Base-by-base conservation (phyloP, 495 filamentous ascomycete genomes). In the Rusavskia elegans region DNA sequence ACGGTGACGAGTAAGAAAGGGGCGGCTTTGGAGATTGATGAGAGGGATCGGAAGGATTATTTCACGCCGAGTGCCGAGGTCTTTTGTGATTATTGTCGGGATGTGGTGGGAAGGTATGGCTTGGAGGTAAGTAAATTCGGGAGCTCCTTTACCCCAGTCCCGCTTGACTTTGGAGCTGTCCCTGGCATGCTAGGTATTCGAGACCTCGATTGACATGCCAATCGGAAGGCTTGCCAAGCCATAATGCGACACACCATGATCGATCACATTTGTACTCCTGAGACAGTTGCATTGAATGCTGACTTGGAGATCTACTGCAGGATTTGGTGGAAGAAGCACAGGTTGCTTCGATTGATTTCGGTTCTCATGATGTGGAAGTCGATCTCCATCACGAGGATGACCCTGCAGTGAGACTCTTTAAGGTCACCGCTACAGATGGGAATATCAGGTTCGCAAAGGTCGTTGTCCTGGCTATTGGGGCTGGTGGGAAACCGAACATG, bases 1-100 rank as follows among this genome's bases (percentile, higher is more conserved):
- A 46, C 25, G 10, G 7, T 14, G 7, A 36, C 10, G n/a, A 1
- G 3, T 3, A 35, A 45, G 36, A 35, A 35, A 35, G 32, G 32
- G 2, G 49, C 39, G 13, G 61, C 64, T 3, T 61, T 65, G 11
- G 69, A 74, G 39, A 74, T 84, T 23, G 78, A 83, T 51, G 79
- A 83, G 58, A 66, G 80, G 55, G 78, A 83, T 51, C 69, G 79
- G 11, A 79, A 80, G 56, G 79, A 82, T 55, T 83, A 82, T 57
- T 82, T 73, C 62, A 77, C 74, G 0, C 81, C 79, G 0, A 77
- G 72, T 3, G 73, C 71, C 0, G 61, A 63, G 0, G 67, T 82
- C 5, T 83, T 83, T 55, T 58, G 66, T 21, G 74, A 75, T 37
- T 78, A 79, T 57, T 83, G 80, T 58, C 51, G 59, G 5, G 71